phyloP scores from a whole-genome alignment of 2,329 filamentous ascomycete species.

The Mycogone perniciosa region DNA sequence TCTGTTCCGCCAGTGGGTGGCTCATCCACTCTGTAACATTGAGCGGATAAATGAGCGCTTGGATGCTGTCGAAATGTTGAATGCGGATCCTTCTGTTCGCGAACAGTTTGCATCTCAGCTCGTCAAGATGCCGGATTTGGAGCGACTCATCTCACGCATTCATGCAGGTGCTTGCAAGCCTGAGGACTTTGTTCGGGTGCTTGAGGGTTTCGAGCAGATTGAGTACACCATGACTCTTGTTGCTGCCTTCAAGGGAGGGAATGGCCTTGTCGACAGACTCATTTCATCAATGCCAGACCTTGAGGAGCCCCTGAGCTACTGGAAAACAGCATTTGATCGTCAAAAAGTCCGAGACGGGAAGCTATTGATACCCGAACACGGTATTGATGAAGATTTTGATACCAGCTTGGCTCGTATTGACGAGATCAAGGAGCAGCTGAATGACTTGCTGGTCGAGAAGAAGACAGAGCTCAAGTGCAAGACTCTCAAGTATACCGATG shows the following conservation, averaged over 20 bases:
- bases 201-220: constrained; percentile 97
- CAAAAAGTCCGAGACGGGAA: constrained; percentile 71
- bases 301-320: constrained; percentile 65
- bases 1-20: constrained; percentile 94
- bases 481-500: constrained; percentile 68
- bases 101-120: constrained; percentile 86
- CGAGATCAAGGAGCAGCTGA: constrained; percentile 66
- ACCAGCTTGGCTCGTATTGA: constrained; percentile 69
- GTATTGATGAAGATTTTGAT: constrained; percentile 90
- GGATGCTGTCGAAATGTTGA: constrained; percentile 89
- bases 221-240: constrained; percentile 87
- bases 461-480: constrained; percentile 69
- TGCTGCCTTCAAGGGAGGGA: constrained; percentile 64
- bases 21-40: constrained; percentile 84
- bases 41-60: constrained; percentile 85
- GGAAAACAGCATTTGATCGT: constrained; percentile 89
- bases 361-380: constrained; percentile 75
- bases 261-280: constrained; percentile 78
- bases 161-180: constrained; percentile 87
- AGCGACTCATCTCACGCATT: constrained; percentile 87
- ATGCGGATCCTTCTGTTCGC: constrained; percentile 71
- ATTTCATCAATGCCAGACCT: constrained; percentile 83
- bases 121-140: constrained; percentile 86
- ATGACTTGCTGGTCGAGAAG: constrained; percentile 63
- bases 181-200: constrained; percentile 85